Base-by-base conservation (phyloP, 306 rosid species). In the Cicer pinnatifidum region DNA sequence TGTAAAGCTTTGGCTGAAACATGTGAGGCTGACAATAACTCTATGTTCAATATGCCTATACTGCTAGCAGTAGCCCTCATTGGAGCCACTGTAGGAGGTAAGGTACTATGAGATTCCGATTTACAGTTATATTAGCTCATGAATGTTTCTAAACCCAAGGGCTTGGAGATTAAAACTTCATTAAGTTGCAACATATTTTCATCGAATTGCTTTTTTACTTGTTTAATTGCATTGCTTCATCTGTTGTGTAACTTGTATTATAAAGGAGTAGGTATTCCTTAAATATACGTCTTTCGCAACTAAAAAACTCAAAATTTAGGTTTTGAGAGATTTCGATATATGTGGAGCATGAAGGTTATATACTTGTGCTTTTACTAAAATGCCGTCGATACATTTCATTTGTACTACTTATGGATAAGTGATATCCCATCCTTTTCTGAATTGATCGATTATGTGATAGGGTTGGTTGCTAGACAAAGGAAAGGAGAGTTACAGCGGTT, bases 51-150 rank as follows among this genome's bases (percentile, higher is more conserved):
- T 85, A 91, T 94, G 99, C 99, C 99, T 57, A 48, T 94, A 75
- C 80, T 91, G 69, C 86, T 94, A 20, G 77, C 79, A n/a, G 95
- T 94, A 23, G 96, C 99, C 57, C 96, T 94, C 76, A 54, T 94
- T 61, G 99, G 99, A 78, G 99, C 99, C 67, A 87, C 96, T 38
- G 99, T 94, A 41, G 99, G 99, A 90, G 97, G 97, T 94, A 84
- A 84, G 84, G 81, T 67, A 33, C 63, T 67, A 57, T 71, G 10
- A 71, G 47, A 69, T 84, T 58, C 67, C 46, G 41, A 63, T 16
- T 8, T 69, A 58, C 67, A 7, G 57, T 38, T 58, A 23, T 68
- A 33, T 56, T 64, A 78, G 67, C 45, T 73, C 11, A 12, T 17
- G 61, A 43, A 40, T 61, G 48, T 67, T 79, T 33, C 68, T 43